A percentile compares a stretch with the other conserved stretches of the same genome.
Evolutionary conservation across 768 basidiomycete genomes (phyloP).

Genomic region (Rubroboletus pulcherrimus): DNA sequence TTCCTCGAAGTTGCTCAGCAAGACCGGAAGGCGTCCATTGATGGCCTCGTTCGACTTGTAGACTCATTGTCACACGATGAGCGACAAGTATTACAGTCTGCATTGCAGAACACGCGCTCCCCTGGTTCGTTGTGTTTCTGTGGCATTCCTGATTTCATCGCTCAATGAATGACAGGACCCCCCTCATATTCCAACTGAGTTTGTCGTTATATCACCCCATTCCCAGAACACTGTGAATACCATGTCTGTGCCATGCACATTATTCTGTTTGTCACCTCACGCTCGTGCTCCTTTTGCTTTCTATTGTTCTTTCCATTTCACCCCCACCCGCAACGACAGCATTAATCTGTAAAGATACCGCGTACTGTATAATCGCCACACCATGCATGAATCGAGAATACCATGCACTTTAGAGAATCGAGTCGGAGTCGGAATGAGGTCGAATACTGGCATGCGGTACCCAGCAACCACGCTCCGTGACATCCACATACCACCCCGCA

Average conservation of each 20-base stretch:
- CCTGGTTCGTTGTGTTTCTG: conserved; percentile 45
- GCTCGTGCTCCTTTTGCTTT: background rate
- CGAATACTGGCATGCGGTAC: no score
- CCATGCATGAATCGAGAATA: conserved; percentile 7
- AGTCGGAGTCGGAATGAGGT: background rate
- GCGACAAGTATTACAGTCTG: conserved; percentile 52
- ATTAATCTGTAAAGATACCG: conserved; percentile 19
- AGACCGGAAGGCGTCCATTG: conserved; percentile 73
- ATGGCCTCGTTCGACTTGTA: conserved; percentile 69
- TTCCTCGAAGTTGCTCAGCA: conserved; percentile 67
- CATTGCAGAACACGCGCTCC: conserved; percentile 58
- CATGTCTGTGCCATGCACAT: background rate
- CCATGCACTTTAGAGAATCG: background rate
- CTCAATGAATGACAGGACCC: conserved; percentile 31
- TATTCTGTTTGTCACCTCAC: background rate
- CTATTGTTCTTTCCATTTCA: conserved; percentile 5
- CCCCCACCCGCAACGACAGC: conserved; percentile 2
- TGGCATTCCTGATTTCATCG: background rate
- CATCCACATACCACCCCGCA: background rate
- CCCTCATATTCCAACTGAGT: conserved; percentile 37
- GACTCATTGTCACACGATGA: conserved; percentile 74
- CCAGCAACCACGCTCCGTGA: background rate
- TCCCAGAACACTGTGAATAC: conserved; percentile 6
- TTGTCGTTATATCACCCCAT: background rate
- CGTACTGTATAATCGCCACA: conserved; percentile 18